Conservation (phyloP, 768 basidiomycete species). For the Amanita phalloides region DNA sequence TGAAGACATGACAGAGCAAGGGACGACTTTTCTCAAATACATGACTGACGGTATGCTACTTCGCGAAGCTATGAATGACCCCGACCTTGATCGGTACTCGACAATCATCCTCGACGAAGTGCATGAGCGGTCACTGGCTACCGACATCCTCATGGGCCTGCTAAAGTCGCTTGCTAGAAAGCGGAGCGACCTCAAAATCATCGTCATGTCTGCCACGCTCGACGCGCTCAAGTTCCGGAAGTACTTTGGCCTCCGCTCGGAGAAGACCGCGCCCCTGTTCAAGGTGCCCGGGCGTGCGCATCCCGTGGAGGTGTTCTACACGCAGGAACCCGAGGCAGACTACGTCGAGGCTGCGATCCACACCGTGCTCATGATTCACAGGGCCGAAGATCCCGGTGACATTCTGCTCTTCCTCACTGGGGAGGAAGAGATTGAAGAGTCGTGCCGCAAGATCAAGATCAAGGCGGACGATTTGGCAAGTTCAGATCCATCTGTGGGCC, state of each 20-base stretch:
- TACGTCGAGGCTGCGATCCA: slow-evolving; percentile 29
- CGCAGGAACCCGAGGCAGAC: slow-evolving; percentile 64
- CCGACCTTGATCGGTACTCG: slow-evolving; percentile 54
- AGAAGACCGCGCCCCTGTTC: slow-evolving; percentile 54
- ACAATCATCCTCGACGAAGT: slow-evolving; percentile 86
- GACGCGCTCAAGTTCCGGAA: slow-evolving; percentile 81
- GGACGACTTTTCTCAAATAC: slow-evolving; percentile 19
- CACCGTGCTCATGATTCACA: background rate
- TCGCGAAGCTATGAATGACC: slow-evolving; percentile 38
- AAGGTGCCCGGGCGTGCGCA: slow-evolving; percentile 88
- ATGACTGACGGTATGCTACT: slow-evolving; percentile 13
- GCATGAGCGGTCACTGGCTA: slow-evolving; percentile 92
- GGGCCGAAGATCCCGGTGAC: slow-evolving; percentile 57
- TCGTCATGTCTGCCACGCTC: slow-evolving; percentile 96
- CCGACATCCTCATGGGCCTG: slow-evolving; percentile 81
- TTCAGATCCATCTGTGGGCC: slow-evolving; percentile 48
- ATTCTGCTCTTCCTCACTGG: slow-evolving; percentile 89
- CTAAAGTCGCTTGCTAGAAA: slow-evolving; percentile 75
- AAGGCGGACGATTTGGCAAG: slow-evolving; percentile 28
- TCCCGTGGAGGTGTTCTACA: slow-evolving; percentile 73
- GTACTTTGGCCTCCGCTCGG: slow-evolving; percentile 66
- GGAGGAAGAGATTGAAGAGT: slow-evolving; percentile 69
- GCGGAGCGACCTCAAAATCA: slow-evolving; percentile 68
- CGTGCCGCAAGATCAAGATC: slow-evolving; percentile 1
- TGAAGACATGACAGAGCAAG: slow-evolving; percentile 42